Base-by-base conservation (phyloP, 441 rosid species). In the Metrosideros polymorpha region DNA sequence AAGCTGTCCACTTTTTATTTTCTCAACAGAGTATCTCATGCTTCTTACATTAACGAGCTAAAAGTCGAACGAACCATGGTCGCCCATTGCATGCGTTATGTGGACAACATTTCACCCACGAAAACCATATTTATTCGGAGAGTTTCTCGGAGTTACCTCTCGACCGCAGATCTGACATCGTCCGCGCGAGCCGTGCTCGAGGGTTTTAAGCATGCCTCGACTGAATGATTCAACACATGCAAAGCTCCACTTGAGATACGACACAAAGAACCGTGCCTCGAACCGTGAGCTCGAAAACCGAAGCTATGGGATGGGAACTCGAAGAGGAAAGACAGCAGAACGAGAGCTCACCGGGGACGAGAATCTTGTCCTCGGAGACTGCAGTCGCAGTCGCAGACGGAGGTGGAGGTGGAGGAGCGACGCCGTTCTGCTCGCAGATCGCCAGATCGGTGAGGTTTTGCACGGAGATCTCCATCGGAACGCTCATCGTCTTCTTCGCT, bases 131-230 rank as follows among this genome's bases (percentile, higher is more conserved):
- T 8, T 43, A 30, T 85, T 42, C 29, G 24, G 79, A 30, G 63
- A 39, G 61, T 4, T 51, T 51, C 17, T 32, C 29, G 49, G 83
- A 75, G 42, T 53, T 84, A 94, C 98, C 94, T 92, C 91, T 97
- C 98, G 14, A 97, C 94, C 35, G 97, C 94, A 76, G 91, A 88
- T 57, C 90, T 91, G 24, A 97, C 95, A 54, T 96, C 96, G 53
- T 94, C 95, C 1, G 86, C 50, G 2, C 95, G 94, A 85, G 96
- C 98, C 2, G 99, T 91, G 93, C 98, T 94, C 27, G 98, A 95
- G 27, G 96, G 90, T 88, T 95, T 96, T 84, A 97, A 91, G 93
- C 99, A 96, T 49, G 95, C 99, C 91, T 97, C 99, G 85, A 97
- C 98, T 96, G 92, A 86, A 56, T 29, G 75, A 76, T 10, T n/a